Conservation (phyloP, 108 stramenopile species). For the Craspedostauros australis region DNA sequence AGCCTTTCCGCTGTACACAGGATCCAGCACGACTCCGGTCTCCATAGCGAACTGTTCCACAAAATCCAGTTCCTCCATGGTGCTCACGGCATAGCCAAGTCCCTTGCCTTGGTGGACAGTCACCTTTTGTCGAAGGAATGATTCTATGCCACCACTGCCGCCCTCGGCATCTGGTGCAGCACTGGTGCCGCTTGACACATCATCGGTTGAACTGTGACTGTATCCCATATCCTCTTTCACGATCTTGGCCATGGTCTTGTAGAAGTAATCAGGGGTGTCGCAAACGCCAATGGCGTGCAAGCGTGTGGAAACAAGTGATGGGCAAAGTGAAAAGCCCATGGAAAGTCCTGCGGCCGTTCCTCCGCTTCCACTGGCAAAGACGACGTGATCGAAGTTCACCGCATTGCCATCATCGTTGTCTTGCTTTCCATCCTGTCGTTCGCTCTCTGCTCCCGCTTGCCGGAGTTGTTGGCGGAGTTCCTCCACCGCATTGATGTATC, state of each 20-base stretch:
- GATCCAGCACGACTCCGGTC: conserved; percentile 84
- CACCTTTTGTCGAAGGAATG: conserved; percentile 47
- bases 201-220: not conserved
- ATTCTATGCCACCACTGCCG: conserved; percentile 13
- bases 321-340: no score
- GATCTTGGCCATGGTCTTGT: conserved; percentile 47
- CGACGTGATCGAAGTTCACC: conserved; percentile 66
- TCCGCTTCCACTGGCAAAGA: conserved; percentile 88
- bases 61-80: conserved; percentile 77
- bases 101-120: conserved; percentile 77
- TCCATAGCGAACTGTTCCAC: conserved; percentile 52
- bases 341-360: conserved; percentile 82
- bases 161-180: not conserved
- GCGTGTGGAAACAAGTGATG: no score
- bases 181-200: conserved; percentile 3
- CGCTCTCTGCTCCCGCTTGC: not conserved
- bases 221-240: conserved; percentile 7
- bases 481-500: conserved; percentile 78
- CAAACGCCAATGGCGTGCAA: conserved; percentile 90
- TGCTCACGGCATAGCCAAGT: conserved; percentile 67
- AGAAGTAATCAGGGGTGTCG: conserved; percentile 87
- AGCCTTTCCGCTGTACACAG: conserved; percentile 88
- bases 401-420: conserved; percentile 16
- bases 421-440: conserved; percentile 16
- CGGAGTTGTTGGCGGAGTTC: conserved; percentile 51